Conservation (phyloP, 2,329 filamentous ascomycete species). For the Pseudocercospora crystallina region DNA sequence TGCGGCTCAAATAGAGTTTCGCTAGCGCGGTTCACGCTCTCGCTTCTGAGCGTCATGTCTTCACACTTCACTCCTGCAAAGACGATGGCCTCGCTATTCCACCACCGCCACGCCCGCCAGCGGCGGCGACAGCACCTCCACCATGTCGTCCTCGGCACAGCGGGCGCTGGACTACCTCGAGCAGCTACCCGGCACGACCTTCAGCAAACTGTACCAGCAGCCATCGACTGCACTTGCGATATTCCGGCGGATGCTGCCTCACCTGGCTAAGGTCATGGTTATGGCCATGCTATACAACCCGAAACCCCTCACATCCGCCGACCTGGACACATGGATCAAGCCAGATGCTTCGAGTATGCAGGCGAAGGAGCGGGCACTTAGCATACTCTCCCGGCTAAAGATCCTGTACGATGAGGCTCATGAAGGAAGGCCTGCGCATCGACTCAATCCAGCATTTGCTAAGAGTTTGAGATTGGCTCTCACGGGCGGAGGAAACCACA, state of each 20-base stretch:
- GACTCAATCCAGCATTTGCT: slow-evolving; percentile 78
- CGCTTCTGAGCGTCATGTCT: too few relatives aligned
- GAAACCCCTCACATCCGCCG: slow-evolving; percentile 71
- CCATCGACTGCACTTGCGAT: slow-evolving; percentile 93
- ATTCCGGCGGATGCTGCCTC: slow-evolving; percentile 94
- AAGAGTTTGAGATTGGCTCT: slow-evolving; percentile 81
- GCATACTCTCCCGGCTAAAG: slow-evolving; percentile 79
- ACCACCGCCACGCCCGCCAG: slow-evolving; percentile 14
- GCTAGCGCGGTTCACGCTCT: too few relatives aligned
- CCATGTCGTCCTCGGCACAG: slow-evolving; percentile 51
- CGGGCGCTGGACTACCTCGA: slow-evolving; percentile 87
- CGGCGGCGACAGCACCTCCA: slow-evolving; percentile 19
- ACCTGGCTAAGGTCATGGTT: slow-evolving; percentile 90
- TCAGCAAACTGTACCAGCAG: slow-evolving; percentile 90
- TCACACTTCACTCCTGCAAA: slow-evolving; percentile 4
- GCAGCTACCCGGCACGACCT: slow-evolving; percentile 83
- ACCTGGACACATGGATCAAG: slow-evolving; percentile 84
- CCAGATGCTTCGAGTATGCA: slow-evolving; percentile 47
- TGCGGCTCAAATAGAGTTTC: too few relatives aligned
- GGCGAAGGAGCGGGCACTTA: slow-evolving; percentile 79
- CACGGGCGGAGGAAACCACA: slow-evolving; percentile 74
- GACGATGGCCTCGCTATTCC: slow-evolving; percentile 15
- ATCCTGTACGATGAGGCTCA: slow-evolving; percentile 69
- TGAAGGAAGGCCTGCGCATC: slow-evolving; percentile 67
- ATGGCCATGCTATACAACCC: slow-evolving; percentile 94